Evolutionary conservation across 768 basidiomycete species (phyloP).

Genomic region (Podaxis sp.): DNA sequence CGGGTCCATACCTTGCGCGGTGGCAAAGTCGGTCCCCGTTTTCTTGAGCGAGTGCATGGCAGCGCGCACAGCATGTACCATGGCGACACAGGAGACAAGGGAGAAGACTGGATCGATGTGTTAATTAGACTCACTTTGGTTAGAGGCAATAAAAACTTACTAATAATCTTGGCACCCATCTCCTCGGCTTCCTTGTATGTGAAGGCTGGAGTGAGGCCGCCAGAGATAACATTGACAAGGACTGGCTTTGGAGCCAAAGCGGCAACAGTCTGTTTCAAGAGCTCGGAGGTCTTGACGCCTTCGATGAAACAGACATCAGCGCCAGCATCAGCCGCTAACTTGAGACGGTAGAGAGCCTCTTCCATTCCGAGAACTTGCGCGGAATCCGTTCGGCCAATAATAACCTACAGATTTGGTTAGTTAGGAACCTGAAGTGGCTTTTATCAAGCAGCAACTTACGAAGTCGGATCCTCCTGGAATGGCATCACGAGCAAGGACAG

Average conservation of each 20-base stretch:
- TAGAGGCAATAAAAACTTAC: conserved; percentile 37
- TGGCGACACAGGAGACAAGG: conserved; percentile 71
- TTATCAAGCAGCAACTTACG: conserved; percentile 29
- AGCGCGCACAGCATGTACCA: conserved; percentile 69
- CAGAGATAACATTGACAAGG: conserved; percentile 80
- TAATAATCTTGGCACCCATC: conserved; percentile 77
- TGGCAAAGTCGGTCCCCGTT: conserved; percentile 68
- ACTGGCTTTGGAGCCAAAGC: conserved; percentile 74
- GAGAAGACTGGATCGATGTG: conserved; percentile 55
- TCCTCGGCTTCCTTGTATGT: conserved; percentile 66
- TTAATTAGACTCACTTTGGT: background rate
- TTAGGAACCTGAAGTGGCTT: background rate
- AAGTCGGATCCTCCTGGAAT: conserved; percentile 76
- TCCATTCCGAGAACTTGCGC: conserved; percentile 80
- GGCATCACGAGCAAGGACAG: conserved; percentile 71
- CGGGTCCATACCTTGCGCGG: conserved; percentile 69
- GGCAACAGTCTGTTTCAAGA: conserved; percentile 59
- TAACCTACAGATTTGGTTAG: conserved; percentile 41
- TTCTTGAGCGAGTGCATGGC: conserved; percentile 75
- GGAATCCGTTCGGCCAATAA: conserved; percentile 75
- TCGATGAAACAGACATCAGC: conserved; percentile 83
- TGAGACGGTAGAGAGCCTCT: conserved; percentile 62
- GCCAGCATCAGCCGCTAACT: conserved; percentile 69
- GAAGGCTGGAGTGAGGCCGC: conserved; percentile 73
- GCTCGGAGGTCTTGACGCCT: conserved; percentile 67